Evolutionary conservation across 1,284 basidiomycete genomes (phyloP).

Genomic region (Sanguinoderma infundibulare): DNA sequence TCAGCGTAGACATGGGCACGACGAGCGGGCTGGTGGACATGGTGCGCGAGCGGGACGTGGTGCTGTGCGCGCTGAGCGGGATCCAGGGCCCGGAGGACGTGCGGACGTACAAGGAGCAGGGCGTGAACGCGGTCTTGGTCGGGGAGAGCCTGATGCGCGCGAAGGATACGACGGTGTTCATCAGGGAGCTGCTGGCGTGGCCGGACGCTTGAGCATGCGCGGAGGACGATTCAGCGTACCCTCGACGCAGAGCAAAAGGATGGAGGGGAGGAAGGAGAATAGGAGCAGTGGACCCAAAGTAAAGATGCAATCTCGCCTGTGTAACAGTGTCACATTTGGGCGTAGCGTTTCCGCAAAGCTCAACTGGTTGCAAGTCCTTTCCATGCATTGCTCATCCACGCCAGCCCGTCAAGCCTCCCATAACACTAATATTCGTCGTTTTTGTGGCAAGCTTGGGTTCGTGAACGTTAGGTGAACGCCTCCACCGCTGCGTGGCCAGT

Average conservation of each 20-base stretch:
- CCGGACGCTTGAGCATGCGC: conserved; percentile 22
- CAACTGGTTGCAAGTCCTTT: too few relatives aligned
- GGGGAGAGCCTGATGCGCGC: conserved; percentile 96
- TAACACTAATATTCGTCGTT: too few relatives aligned
- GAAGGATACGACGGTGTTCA: conserved; percentile 79
- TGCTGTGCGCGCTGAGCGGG: conserved; percentile 91
- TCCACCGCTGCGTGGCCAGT: too few relatives aligned
- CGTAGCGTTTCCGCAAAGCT: too few relatives aligned
- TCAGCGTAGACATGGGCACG: conserved; percentile 95
- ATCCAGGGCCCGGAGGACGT: conserved; percentile 85
- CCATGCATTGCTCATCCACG: background rate
- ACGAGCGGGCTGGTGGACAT: conserved; percentile 89
- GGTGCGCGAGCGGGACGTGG: conserved; percentile 73
- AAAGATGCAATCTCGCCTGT: background rate
- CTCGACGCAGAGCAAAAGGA: too few relatives aligned
- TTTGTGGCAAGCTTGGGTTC: too few relatives aligned
- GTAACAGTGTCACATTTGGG: background rate
- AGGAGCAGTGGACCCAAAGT: too few relatives aligned
- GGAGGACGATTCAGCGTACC: too few relatives aligned
- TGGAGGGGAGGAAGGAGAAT: background rate
- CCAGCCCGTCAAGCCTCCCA: too few relatives aligned
- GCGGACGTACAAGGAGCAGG: conserved; percentile 78
- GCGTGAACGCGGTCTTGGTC: conserved; percentile 88
- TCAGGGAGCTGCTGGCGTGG: conserved; percentile 77
- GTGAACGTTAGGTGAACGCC: too few relatives aligned